These are phyloP conservation scores for Hypoxylon sp. DNA, from an alignment of 2,329 filamentous ascomycete species.

Conservation along the genomic window DNA sequence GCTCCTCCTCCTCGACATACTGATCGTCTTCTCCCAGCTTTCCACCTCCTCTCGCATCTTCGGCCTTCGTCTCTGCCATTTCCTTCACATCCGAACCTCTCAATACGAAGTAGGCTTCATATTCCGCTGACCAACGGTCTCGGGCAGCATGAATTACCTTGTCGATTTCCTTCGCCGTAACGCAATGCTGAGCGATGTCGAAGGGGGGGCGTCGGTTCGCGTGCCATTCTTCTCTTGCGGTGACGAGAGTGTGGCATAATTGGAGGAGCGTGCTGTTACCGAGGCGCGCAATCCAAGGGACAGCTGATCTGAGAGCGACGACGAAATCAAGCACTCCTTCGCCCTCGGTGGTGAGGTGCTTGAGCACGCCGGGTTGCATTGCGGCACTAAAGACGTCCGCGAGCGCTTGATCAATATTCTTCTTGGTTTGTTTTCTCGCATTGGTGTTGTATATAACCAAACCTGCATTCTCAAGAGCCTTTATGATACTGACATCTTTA, in stretches of 20 bases:
- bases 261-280: neutral
- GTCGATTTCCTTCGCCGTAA: slow-evolving; percentile 17
- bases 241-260: slow-evolving; percentile 1
- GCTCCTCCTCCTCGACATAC: too few species aligned
- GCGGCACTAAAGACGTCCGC: neutral
- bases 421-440: neutral
- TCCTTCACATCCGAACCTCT: too few species aligned
- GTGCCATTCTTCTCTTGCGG: slow-evolving; percentile 18
- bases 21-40: too few species aligned
- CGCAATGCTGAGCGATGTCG: slow-evolving; percentile 2
- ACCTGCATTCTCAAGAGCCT: neutral
- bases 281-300: neutral
- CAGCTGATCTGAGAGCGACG: neutral
- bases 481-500: neutral
- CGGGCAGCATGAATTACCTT: neutral
- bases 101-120: too few species aligned
- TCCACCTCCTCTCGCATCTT: too few species aligned
- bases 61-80: too few species aligned
- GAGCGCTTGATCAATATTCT: neutral
- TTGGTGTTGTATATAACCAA: neutral
- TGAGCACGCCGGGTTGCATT: neutral
- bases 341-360: neutral
- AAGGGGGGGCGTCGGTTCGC: slow-evolving; percentile 1
- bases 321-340: neutral
- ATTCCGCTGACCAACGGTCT: neutral